phyloP scores from a whole-genome alignment of 176 grass and related monocot genomes.

The Tillandsia leiboldiana region DNA sequence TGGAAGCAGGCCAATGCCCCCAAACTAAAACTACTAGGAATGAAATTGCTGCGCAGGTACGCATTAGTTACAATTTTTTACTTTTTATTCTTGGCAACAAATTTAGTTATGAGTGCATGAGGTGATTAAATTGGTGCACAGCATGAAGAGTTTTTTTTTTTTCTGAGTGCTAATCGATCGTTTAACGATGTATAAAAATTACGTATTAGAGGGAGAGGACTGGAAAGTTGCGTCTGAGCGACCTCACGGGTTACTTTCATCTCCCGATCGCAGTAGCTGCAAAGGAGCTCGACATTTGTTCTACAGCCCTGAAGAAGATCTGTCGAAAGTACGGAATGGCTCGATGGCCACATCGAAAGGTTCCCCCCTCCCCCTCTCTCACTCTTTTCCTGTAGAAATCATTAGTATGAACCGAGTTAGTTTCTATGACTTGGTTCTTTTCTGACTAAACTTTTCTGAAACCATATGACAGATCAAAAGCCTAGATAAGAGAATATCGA shows the following conservation, averaged over 20 bases:
- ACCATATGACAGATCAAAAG: conserved; percentile 19
- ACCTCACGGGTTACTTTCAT: conserved; percentile 35
- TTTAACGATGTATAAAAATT: not conserved
- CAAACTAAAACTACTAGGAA: not conserved
- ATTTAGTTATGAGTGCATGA: no score
- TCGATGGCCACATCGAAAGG: conserved; percentile 42
- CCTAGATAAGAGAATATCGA: conserved; percentile 14
- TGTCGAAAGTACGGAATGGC: conserved; percentile 24
- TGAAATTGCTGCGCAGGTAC: conserved; percentile 16
- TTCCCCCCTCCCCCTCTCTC: not conserved
- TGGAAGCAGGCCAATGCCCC: not conserved
- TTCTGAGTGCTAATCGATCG: no score
- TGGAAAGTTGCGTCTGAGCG: conserved; percentile 15
- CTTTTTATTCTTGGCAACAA: no score
- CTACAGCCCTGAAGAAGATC: conserved; percentile 39
- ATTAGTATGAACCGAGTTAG: no score
- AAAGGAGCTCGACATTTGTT: conserved; percentile 24
- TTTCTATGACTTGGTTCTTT: not conserved
- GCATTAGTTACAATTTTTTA: not conserved
- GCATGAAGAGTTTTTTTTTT: no score
- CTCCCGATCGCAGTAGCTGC: conserved; percentile 31
- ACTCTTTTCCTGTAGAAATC: no score
- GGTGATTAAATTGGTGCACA: no score
- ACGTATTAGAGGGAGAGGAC: conserved; percentile 35
- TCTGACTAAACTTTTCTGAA: not conserved